A percentile compares a stretch with the other conserved stretches of the same genome.
These are phyloP conservation scores for Phascolomyces articulosus DNA, from an alignment of 371 early-diverging fungal species.

Conservation along the genomic window DNA sequence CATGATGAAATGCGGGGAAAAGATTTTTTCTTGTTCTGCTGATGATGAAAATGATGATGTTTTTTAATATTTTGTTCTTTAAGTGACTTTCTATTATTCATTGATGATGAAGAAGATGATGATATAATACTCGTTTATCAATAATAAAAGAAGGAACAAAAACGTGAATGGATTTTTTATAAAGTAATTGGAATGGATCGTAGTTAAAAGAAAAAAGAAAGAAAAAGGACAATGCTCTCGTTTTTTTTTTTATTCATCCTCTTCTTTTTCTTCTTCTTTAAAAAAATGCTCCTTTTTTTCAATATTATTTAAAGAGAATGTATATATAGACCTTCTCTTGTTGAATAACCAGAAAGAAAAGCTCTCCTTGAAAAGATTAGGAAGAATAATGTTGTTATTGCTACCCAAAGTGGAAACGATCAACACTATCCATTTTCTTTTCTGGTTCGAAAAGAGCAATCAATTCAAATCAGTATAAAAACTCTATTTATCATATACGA, in stretches of 20 bases:
- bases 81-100: too few species aligned
- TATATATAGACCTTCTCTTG: too few species aligned
- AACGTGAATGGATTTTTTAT: conserved; percentile 6
- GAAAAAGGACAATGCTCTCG: background rate
- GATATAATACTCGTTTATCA: too few species aligned
- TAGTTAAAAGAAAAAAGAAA: background rate
- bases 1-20: conserved; percentile 3
- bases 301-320: too few species aligned
- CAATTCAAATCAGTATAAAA: background rate
- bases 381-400: background rate
- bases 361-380: background rate
- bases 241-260: background rate
- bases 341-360: too few species aligned
- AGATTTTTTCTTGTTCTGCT: background rate
- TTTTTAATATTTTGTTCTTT: too few species aligned
- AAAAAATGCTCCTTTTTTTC: too few species aligned
- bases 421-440: background rate
- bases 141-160: background rate
- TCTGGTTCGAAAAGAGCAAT: background rate
- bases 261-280: too few species aligned
- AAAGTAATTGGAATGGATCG: background rate
- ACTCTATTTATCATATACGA: too few species aligned
- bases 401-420: conserved; percentile 1
- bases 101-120: too few species aligned
- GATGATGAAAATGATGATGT: background rate